Conservation (phyloP, 139 green algal species). For the Coelastrella sp. region DNA sequence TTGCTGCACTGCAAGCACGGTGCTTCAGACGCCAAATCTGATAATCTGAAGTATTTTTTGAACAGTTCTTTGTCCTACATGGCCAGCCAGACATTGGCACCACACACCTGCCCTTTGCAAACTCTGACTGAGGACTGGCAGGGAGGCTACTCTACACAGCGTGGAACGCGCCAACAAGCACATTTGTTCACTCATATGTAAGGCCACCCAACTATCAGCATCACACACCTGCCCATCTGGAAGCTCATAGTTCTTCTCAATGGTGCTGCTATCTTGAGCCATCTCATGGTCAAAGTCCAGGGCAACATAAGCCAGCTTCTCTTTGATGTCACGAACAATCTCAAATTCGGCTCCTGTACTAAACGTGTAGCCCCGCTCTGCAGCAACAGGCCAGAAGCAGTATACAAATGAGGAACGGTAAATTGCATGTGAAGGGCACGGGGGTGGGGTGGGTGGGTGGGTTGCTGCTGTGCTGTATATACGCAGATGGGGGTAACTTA, state of each 20-base stretch:
- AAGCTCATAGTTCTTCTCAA: slow-evolving; percentile 97
- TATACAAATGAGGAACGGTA: neutral
- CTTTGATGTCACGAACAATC: slow-evolving; percentile 99
- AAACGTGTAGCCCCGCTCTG: slow-evolving; percentile 98
- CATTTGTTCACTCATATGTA: neutral
- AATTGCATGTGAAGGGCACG: too few relatives aligned
- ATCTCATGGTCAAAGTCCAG: slow-evolving; percentile 97
- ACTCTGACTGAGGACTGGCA: too few relatives aligned
- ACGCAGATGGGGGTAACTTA: too few relatives aligned
- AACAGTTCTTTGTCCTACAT: too few relatives aligned
- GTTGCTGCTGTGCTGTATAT: neutral
- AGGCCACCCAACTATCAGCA: neutral
- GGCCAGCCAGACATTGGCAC: too few relatives aligned
- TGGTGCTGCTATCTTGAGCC: slow-evolving; percentile 74
- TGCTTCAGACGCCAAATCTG: too few relatives aligned
- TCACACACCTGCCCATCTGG: slow-evolving; percentile 81
- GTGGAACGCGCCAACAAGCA: too few relatives aligned
- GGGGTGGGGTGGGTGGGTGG: neutral
- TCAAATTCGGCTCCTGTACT: slow-evolving; percentile 97
- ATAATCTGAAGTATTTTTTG: too few relatives aligned
- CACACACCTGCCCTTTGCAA: too few relatives aligned
- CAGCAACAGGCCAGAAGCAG: neutral
- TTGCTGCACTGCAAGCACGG: too few relatives aligned
- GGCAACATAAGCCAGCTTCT: slow-evolving; percentile 98
- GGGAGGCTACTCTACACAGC: too few relatives aligned